A percentile compares a stretch with the other conserved stretches of the same genome.
phyloP scores from a whole-genome alignment of 75 land plant species.

The Pinus albicaulis region DNA sequence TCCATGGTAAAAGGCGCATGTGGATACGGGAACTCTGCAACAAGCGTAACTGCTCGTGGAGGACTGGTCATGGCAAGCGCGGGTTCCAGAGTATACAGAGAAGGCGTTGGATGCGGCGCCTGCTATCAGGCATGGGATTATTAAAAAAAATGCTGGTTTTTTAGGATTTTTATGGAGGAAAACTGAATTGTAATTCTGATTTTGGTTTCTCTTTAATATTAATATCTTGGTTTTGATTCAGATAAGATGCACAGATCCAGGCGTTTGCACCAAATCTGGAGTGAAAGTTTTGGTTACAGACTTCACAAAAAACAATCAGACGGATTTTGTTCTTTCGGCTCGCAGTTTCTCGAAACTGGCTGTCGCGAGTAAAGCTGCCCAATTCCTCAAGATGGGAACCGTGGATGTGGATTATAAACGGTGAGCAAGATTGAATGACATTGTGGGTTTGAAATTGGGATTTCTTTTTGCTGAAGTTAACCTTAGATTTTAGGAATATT shows the following conservation, averaged over 20 bases:
- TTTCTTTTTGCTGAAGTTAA: too few species aligned
- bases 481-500: too few species aligned
- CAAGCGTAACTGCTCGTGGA: slow-evolving; percentile 8
- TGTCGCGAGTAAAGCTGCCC: slow-evolving; percentile 9
- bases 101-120: slow-evolving; percentile 52
- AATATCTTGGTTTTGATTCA: background rate
- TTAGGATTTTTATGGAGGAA: background rate
- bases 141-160: background rate
- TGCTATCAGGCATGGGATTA: slow-evolving; percentile 28
- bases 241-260: slow-evolving; percentile 2
- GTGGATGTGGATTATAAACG: slow-evolving; percentile 56
- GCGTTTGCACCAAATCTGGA: background rate
- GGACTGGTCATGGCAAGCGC: slow-evolving; percentile 29
- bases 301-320: background rate
- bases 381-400: slow-evolving; percentile 27
- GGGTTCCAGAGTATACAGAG: slow-evolving; percentile 27
- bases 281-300: slow-evolving; percentile 2
- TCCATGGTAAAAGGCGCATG: slow-evolving; percentile 34
- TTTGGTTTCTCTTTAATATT: background rate
- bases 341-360: slow-evolving; percentile 46
- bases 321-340: slow-evolving; percentile 46
- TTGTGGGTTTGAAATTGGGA: too few species aligned
- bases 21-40: slow-evolving; percentile 39
- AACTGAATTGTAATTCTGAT: background rate
- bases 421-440: slow-evolving; percentile 11